Percentiles rank a stretch among this genome's conserved stretches.
These are phyloP conservation scores for Leucocoprinus sp. DNA, from an alignment of 768 basidiomycete species.

Conservation along the genomic window DNA sequence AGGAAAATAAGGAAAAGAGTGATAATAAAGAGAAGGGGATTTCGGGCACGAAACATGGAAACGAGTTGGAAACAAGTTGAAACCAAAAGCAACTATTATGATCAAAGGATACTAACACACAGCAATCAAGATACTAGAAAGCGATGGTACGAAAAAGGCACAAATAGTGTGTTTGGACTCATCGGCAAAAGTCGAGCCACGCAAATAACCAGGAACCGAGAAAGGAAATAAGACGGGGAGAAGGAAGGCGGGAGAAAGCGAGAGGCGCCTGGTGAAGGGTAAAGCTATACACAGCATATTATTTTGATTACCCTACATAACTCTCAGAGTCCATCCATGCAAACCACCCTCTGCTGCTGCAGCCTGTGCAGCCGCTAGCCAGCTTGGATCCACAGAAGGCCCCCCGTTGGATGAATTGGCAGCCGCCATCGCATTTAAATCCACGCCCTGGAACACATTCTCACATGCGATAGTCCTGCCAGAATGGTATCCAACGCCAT, in stretches of 20 bases:
- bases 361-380: slow-evolving; percentile 70
- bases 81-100: slow-evolving; percentile 13
- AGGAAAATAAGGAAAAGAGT: slow-evolving; percentile 15
- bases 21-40: slow-evolving; percentile 10
- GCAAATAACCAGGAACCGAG: not conserved
- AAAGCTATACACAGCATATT: not conserved
- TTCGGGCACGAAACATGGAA: slow-evolving; percentile 13
- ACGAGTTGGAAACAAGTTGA: too few species aligned
- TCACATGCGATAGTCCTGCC: slow-evolving; percentile 79
- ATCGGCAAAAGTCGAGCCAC: not conserved
- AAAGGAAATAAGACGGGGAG: not conserved
- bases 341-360: slow-evolving; percentile 60
- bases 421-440: slow-evolving; percentile 41
- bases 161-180: not conserved
- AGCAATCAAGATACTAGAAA: slow-evolving; percentile 11
- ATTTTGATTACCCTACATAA: slow-evolving; percentile 42
- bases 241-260: not conserved
- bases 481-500: slow-evolving; percentile 87
- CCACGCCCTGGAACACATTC: slow-evolving; percentile 66
- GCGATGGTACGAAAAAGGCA: not conserved
- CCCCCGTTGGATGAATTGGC: slow-evolving; percentile 39
- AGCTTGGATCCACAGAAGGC: slow-evolving; percentile 47
- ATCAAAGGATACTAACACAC: slow-evolving; percentile 17
- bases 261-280: not conserved
- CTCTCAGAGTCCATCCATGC: slow-evolving; percentile 73